phyloP scores from a whole-genome alignment of 2,329 filamentous ascomycete species.

The Cordyceps militaris region DNA sequence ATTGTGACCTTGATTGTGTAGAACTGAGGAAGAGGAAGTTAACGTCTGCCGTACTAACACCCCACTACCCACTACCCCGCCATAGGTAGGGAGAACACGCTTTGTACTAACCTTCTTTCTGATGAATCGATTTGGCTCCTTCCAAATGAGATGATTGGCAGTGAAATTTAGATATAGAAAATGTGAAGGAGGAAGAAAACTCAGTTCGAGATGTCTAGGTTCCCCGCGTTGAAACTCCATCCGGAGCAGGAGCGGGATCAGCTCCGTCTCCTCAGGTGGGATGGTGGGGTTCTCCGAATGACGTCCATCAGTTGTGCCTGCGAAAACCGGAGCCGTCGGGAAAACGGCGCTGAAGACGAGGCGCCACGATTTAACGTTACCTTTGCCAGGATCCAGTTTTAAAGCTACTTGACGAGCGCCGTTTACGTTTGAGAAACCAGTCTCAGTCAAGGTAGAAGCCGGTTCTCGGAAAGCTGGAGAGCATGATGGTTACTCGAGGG shows the following conservation, averaged over 20 bases:
- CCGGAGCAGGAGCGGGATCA: neutral
- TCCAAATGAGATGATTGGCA: too few species aligned
- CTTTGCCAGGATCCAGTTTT: slow-evolving; percentile 5
- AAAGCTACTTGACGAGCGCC: neutral
- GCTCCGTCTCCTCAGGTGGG: neutral
- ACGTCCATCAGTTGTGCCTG: neutral
- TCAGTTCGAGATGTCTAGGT: neutral
- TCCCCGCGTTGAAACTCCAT: neutral
- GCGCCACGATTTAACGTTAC: slow-evolving; percentile 12
- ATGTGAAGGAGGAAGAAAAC: neutral
- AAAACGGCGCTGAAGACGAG: neutral
- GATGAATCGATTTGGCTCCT: too few species aligned
- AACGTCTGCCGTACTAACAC: neutral
- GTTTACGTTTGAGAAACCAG: neutral
- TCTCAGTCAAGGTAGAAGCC: too few species aligned
- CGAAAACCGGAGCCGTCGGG: neutral
- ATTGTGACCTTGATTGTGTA: slow-evolving; percentile 22
- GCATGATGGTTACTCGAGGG: too few species aligned
- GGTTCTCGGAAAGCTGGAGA: too few species aligned
- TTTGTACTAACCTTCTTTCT: neutral
- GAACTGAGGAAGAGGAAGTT: neutral
- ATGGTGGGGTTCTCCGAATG: slow-evolving; percentile 4
- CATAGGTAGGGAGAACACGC: neutral
- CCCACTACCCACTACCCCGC: neutral
- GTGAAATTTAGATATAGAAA: neutral